A percentile compares a stretch with the other conserved stretches of the same genome.
phyloP scores from a whole-genome alignment of 2,329 filamentous ascomycete species.

The Calonectria ilicicola region DNA sequence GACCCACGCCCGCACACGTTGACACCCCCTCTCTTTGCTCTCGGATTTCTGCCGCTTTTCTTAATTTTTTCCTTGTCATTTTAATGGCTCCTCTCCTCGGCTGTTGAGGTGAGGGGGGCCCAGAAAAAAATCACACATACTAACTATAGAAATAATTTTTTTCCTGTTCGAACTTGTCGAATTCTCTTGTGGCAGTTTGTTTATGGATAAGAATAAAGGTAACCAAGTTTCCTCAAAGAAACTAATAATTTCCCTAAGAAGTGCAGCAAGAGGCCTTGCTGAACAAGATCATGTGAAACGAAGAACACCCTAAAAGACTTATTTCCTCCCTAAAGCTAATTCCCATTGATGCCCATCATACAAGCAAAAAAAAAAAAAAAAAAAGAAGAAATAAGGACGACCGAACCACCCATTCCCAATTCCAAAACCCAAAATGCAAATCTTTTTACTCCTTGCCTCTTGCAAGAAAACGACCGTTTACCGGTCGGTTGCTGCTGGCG shows the following conservation, averaged over 20 bases:
- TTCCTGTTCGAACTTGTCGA: not conserved
- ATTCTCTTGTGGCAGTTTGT: not conserved
- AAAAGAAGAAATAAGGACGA: not conserved
- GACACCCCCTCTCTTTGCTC: not conserved
- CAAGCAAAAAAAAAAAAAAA: conserved; percentile 11
- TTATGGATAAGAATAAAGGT: not conserved
- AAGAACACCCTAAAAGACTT: conserved; percentile 7
- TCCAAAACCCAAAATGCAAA: not conserved
- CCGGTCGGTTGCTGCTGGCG: not conserved
- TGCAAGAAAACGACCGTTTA: not conserved
- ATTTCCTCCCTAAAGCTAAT: conserved; percentile 7
- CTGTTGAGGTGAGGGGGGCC: not conserved
- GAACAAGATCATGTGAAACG: conserved; percentile 1
- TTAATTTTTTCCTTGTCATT: not conserved
- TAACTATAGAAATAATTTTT: not conserved
- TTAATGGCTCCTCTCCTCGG: not conserved
- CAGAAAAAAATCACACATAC: not conserved
- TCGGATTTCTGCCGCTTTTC: not conserved
- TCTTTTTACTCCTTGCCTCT: not conserved
- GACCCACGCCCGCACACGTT: conserved; percentile 1
- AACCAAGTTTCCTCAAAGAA: not conserved
- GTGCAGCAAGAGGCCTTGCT: conserved; percentile 5
- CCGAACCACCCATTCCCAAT: not conserved
- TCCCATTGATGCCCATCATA: conserved; percentile 31
- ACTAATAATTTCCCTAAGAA: conserved; percentile 15